These are phyloP conservation scores for Citrus sinensis DNA, from an alignment of 345 rosid genomes.

Conservation along the genomic window DVS_A1.0 CM039161.1:20311501-20312000, in stretches of 20 bases:
- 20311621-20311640: background rate
- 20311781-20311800: conserved; percentile 70
- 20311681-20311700: background rate
- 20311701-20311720: too few species aligned
- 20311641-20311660: too few species aligned
- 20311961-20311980: conserved; percentile 65
- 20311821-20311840: conserved; percentile 72
- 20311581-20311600: background rate
- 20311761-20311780: background rate
- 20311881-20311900: conserved; percentile 66
- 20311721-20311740: background rate
- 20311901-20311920: conserved; percentile 82
- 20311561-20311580: background rate
- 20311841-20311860: conserved; percentile 72
- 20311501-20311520: background rate
- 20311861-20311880: conserved; percentile 84
- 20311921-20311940: conserved; percentile 63
- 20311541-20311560: background rate
- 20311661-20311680: background rate
- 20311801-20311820: conserved; percentile 74
- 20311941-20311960: conserved; percentile 72
- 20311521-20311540: background rate
- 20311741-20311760: background rate
- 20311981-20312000: conserved; percentile 87
- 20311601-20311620: background rate